A percentile compares a stretch with the other conserved stretches of the same genome.
Conservation (phyloP, 169 alveolate species). For the Cyclospora cayetanensis region DNA sequence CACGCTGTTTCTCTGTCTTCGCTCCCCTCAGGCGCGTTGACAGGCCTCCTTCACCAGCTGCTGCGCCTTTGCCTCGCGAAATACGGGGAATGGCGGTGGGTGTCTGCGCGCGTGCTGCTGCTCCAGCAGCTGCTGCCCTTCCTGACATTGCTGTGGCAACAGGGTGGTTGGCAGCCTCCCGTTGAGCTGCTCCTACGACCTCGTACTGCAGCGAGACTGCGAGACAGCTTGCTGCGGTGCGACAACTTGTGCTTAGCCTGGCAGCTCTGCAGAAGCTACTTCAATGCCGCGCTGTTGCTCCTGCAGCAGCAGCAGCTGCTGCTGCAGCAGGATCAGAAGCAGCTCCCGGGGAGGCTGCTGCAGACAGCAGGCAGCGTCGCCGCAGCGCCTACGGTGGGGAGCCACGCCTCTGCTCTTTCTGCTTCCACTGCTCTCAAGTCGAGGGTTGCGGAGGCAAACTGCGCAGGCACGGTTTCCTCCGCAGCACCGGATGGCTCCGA, state of each 20-base stretch:
- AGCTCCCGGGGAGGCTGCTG: neutral
- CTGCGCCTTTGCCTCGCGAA: conserved; percentile 46
- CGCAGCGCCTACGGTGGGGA: too few relatives aligned
- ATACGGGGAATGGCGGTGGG: conserved; percentile 26
- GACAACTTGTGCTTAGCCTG: conserved; percentile 35
- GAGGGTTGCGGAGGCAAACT: neutral
- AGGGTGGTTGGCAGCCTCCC: neutral
- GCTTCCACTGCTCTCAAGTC: neutral
- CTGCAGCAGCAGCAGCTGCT: conserved; percentile 57
- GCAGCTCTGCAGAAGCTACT: conserved; percentile 49
- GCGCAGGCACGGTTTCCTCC: neutral
- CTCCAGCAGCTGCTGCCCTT: conserved; percentile 68
- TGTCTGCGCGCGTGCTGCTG: conserved; percentile 53
- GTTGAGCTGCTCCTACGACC: conserved; percentile 38
- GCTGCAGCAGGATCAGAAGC: neutral
- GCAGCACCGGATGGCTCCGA: conserved; percentile 26
- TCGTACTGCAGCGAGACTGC: neutral
- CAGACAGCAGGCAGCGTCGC: neutral
- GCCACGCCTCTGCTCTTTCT: neutral
- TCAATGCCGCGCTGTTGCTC: conserved; percentile 24
- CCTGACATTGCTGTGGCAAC: conserved; percentile 18
- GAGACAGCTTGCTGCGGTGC: conserved; percentile 33
- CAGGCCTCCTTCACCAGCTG: conserved; percentile 45
- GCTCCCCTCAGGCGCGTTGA: conserved; percentile 39
- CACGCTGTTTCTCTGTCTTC: neutral